phyloP scores from a whole-genome alignment of 805 yeast genomes.

The Lachancea kluyveri region DNA sequence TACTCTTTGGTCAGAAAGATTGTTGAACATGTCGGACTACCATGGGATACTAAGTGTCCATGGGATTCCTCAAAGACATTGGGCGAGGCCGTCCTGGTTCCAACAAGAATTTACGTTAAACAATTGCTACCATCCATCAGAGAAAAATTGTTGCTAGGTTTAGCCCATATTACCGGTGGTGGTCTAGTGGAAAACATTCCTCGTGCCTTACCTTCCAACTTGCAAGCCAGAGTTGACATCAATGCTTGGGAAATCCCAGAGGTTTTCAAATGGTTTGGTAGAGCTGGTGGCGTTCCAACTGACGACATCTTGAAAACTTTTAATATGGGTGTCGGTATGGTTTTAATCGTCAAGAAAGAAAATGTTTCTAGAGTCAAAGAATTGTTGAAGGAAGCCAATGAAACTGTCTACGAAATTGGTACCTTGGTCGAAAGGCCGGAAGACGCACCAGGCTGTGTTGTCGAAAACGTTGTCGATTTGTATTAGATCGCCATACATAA shows the following conservation, averaged over 20 bases:
- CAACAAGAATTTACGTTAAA: constrained; percentile 92
- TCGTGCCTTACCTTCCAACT: constrained; percentile 76
- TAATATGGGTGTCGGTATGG: constrained; percentile 97
- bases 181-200: constrained; percentile 96
- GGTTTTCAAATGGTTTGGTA: constrained; percentile 91
- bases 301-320: constrained; percentile 83
- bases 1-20: constrained; percentile 91
- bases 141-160: constrained; percentile 66
- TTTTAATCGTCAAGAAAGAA: constrained; percentile 66
- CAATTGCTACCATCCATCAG: constrained; percentile 72
- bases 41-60: constrained; percentile 75
- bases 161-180: constrained; percentile 98
- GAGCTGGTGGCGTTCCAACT: constrained; percentile 83
- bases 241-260: constrained; percentile 77
- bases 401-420: constrained; percentile 70
- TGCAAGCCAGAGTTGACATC: constrained; percentile 79
- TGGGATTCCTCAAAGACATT: constrained; percentile 69
- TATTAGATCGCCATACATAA: constrained; percentile 14
- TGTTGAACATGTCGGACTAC: constrained; percentile 66
- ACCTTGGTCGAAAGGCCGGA: constrained; percentile 42
- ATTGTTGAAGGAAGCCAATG: constrained; percentile 58
- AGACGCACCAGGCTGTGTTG: constrained; percentile 57
- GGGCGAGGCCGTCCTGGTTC: constrained; percentile 81
- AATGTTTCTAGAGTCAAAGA: constrained; percentile 53
- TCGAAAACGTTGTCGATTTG: constrained; percentile 34